These are phyloP conservation scores for Metschnikowia borealis DNA, from an alignment of 805 yeast genomes.

Conservation along the genomic window DNA sequence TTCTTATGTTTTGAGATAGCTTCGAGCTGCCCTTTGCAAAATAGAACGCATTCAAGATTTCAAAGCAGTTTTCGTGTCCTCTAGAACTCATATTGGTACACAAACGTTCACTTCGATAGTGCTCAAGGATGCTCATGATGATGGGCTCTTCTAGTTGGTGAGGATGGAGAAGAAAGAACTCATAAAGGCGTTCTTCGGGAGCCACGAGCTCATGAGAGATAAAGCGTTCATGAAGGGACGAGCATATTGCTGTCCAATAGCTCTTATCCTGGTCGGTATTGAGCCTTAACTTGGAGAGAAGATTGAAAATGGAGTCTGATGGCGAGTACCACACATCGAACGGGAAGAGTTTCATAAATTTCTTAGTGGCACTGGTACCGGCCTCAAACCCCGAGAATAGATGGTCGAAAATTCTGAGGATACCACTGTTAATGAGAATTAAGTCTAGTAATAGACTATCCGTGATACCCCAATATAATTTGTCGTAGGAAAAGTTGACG, in stretches of 20 bases:
- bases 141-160: slow-evolving; percentile 33
- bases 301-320: slow-evolving; percentile 37
- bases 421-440: slow-evolving; percentile 37
- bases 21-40: slow-evolving; percentile 14
- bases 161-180: slow-evolving; percentile 37
- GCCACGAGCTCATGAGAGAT: slow-evolving; percentile 36
- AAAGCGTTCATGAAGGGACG: slow-evolving; percentile 29
- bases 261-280: slow-evolving; percentile 26
- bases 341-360: slow-evolving; percentile 27
- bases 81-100: slow-evolving; percentile 51
- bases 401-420: slow-evolving; percentile 37
- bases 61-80: slow-evolving; percentile 49
- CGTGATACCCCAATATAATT: slow-evolving; percentile 32
- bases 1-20: slow-evolving; percentile 22
- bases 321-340: slow-evolving; percentile 41
- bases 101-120: slow-evolving; percentile 44
- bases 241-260: slow-evolving; percentile 33
- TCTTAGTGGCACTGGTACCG: slow-evolving; percentile 7
- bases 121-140: slow-evolving; percentile 43
- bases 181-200: slow-evolving; percentile 39
- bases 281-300: slow-evolving; percentile 25
- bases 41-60: slow-evolving; percentile 45
- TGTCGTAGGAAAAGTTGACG: slow-evolving; percentile 15
- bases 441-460: slow-evolving; percentile 32
- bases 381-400: slow-evolving; percentile 30